Evolutionary conservation across 1,139 yeast species (phyloP).

Genomic region (Scheffersomyces quercinus): DNA sequence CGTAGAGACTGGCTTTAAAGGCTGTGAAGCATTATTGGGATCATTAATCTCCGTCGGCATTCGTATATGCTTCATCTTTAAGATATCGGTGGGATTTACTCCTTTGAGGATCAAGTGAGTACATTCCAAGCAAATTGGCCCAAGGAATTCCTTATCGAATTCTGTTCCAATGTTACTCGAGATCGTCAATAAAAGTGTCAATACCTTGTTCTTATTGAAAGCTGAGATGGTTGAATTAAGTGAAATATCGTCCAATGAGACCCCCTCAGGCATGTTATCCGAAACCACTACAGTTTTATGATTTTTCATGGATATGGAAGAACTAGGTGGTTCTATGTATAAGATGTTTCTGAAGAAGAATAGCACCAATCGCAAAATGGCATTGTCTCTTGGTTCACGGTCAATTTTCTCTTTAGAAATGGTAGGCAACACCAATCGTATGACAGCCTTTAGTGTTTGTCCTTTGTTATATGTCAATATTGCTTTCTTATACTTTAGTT

Average conservation of each 20-base stretch:
- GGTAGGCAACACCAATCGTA: slow-evolving; percentile 69
- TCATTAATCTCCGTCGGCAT: slow-evolving; percentile 2
- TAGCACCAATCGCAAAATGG: slow-evolving; percentile 69
- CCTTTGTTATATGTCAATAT: slow-evolving; percentile 62
- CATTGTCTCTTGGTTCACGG: slow-evolving; percentile 71
- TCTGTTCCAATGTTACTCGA: slow-evolving; percentile 65
- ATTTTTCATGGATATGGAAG: slow-evolving; percentile 44
- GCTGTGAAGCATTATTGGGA: slow-evolving; percentile 14
- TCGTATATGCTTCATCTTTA: slow-evolving; percentile 6
- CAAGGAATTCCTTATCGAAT: slow-evolving; percentile 62
- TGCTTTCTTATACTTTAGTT: slow-evolving; percentile 68
- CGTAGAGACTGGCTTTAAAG: slow-evolving; percentile 21
- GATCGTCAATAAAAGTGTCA: slow-evolving; percentile 68
- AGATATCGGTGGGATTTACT: slow-evolving; percentile 37
- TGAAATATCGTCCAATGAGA: slow-evolving; percentile 67
- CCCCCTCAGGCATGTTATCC: slow-evolving; percentile 55
- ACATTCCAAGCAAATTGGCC: slow-evolving; percentile 67
- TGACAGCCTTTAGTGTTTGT: slow-evolving; percentile 63
- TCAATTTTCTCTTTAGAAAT: slow-evolving; percentile 55
- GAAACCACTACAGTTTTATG: slow-evolving; percentile 25
- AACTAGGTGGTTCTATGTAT: slow-evolving; percentile 69
- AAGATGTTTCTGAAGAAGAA: slow-evolving; percentile 75
- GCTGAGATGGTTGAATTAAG: slow-evolving; percentile 56
- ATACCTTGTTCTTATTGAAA: slow-evolving; percentile 67
- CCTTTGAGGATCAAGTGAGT: slow-evolving; percentile 64